Percentiles rank a stretch among this genome's conserved stretches.
Evolutionary conservation across 2,329 filamentous ascomycete species (phyloP).

Genomic region (Arthrobotrys megalospora): DNA sequence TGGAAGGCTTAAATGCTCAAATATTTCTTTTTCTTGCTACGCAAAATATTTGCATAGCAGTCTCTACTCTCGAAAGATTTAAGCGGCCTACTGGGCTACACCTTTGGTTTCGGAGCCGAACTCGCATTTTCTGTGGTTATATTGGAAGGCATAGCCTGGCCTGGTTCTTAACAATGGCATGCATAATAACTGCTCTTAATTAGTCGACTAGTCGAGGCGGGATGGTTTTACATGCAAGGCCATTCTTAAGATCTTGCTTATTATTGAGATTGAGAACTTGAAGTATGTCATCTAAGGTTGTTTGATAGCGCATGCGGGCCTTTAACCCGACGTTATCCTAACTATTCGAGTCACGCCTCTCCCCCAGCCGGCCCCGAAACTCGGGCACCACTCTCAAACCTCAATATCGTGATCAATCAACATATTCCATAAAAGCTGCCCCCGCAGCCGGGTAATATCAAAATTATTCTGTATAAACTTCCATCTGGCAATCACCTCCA

Average conservation of each 20-base stretch:
- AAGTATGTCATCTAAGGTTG: neutral
- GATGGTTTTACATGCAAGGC: neutral
- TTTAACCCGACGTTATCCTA: neutral
- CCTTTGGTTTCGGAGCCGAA: constrained; percentile 13
- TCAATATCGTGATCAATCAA: neutral
- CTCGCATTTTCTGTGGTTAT: neutral
- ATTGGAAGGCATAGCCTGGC: neutral
- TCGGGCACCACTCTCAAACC: neutral
- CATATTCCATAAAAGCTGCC: too few relatives aligned
- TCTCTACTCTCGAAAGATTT: neutral
- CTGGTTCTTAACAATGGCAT: neutral
- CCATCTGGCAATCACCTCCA: neutral
- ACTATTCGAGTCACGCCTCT: neutral
- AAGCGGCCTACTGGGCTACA: neutral
- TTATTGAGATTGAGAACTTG: neutral
- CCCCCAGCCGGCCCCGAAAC: neutral
- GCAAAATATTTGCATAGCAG: neutral
- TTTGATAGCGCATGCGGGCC: constrained; percentile 8
- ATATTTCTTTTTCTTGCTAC: neutral
- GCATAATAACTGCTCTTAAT: neutral
- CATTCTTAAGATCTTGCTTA: neutral
- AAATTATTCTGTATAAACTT: too few relatives aligned
- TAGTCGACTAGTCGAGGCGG: neutral
- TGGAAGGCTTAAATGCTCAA: neutral
- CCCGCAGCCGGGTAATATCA: neutral